Base-by-base conservation (phyloP, 768 basidiomycete genomes). In the Rhodotorula toruloides region DNA sequence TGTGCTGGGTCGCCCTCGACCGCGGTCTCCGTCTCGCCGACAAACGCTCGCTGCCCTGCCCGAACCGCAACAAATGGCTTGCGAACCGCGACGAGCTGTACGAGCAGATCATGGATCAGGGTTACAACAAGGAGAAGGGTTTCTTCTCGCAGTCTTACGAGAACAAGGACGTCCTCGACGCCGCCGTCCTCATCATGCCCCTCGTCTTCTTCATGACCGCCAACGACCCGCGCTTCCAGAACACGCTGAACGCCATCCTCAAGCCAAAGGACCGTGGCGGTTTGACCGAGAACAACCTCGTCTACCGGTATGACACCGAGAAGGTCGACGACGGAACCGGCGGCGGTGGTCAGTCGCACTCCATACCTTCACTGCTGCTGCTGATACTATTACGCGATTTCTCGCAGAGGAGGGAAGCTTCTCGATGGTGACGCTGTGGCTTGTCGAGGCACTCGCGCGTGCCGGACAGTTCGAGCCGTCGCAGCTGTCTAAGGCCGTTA, bases 321-420 rank as follows among this genome's bases (percentile, higher is more conserved):
- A 88, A 88, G 76, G 86, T 89, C 0, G 87, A 89, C 63, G 94
- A 97, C 73, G 94, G 94, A 12, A 91, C 97, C 19, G 93, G 94
- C 3, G 70, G 69, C 27, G 67, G 72, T n/a, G 68, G 66, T 63
- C 16, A 14, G 62, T 47, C 54, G 25, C 14, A 36, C 16, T 25
- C 25, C 25, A 25, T 14, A 2, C 34, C 25, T 52, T 36, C 25
- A 8, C 22, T 12, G 16, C 31, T 39, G 22, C 17, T 22, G 21
- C 31, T 2, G 13, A 17, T 29, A 1, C 16, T 2, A 7, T 8
- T 40, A 13, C 39, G 36, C 48, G n/a, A 5, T 40, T 37, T 11
- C 22, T 25, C 4, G 7, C 27, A 42, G 34, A 40, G 14, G 36
- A 43, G 27, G 49, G 49, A n/a, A 31, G 32, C n/a, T 32, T 36